A percentile compares a stretch with the other conserved stretches of the same genome.
phyloP scores from a whole-genome alignment of 2,329 filamentous ascomycete species.

The Neonectria hederae region DNA sequence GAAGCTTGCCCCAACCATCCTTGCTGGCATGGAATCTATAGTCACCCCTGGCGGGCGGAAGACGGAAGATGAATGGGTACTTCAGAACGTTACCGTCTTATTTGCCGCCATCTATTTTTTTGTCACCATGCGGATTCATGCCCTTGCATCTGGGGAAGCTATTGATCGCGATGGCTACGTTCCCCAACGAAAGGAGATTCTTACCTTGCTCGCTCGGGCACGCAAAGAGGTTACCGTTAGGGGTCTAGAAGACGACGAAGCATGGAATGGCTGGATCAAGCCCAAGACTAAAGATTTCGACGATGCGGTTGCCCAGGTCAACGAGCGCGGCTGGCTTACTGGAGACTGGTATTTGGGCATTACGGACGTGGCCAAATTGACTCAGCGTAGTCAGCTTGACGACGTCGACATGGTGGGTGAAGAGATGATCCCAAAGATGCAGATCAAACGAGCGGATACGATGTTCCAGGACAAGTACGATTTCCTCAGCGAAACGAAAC shows the following conservation, averaged over 20 bases:
- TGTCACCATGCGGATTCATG: slow-evolving; percentile 61
- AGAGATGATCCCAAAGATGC: slow-evolving; percentile 46
- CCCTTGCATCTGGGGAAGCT: slow-evolving; percentile 50
- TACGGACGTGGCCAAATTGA: slow-evolving; percentile 59
- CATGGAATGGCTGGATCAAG: slow-evolving; percentile 64
- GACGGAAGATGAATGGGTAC: slow-evolving; percentile 60
- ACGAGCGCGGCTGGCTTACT: slow-evolving; percentile 65
- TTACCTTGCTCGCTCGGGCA: slow-evolving; percentile 53
- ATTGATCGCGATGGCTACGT: slow-evolving; percentile 57
- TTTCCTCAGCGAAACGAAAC: slow-evolving; percentile 71
- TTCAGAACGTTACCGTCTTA: slow-evolving; percentile 61
- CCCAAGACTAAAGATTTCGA: slow-evolving; percentile 66
- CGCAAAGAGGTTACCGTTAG: slow-evolving; percentile 52
- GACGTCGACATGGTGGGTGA: slow-evolving; percentile 51
- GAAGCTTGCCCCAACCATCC: slow-evolving; percentile 74
- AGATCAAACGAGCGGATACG: slow-evolving; percentile 64
- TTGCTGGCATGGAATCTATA: slow-evolving; percentile 75
- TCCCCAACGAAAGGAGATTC: slow-evolving; percentile 55
- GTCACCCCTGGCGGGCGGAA: slow-evolving; percentile 54
- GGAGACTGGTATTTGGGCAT: slow-evolving; percentile 72
- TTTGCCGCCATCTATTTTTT: slow-evolving; percentile 70
- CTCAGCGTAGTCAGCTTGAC: slow-evolving; percentile 46
- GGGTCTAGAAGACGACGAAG: slow-evolving; percentile 56
- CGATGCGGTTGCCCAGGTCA: slow-evolving; percentile 67
- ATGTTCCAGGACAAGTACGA: slow-evolving; percentile 83